Evolutionary conservation across 257 asterid genomes (phyloP).

Genomic region (Anisodus tanguticus): DNA sequence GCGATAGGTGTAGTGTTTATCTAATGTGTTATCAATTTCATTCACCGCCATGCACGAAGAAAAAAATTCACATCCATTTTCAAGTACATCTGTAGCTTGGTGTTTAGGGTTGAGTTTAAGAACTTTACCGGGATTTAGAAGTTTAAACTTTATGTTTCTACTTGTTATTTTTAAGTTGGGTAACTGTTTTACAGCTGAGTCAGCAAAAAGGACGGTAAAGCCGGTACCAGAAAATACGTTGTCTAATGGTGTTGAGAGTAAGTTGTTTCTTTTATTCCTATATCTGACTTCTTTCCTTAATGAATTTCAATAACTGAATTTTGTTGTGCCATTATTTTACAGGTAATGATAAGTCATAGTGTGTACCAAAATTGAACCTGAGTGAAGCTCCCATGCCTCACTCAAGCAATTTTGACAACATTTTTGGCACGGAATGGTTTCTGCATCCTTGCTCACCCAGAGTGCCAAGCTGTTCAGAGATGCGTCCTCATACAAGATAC

Average conservation of each 20-base stretch:
- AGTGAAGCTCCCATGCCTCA: neutral
- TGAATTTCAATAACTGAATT: conserved; percentile 20
- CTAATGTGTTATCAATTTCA: neutral
- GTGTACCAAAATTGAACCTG: neutral
- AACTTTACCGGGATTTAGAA: neutral
- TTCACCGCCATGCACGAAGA: neutral
- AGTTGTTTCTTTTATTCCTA: conserved; percentile 20
- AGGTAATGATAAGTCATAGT: conserved; percentile 56
- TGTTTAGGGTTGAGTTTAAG: neutral
- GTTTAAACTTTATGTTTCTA: neutral
- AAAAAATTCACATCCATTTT: neutral
- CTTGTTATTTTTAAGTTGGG: neutral
- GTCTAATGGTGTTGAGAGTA: conserved; percentile 50
- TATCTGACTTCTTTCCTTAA: conserved; percentile 18
- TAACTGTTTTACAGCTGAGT: conserved; percentile 54
- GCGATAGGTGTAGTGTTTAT: too few species aligned
- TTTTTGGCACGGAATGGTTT: neutral
- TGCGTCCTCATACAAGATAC: neutral
- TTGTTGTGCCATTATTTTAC: conserved; percentile 30
- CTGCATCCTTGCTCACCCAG: neutral
- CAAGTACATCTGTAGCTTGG: conserved; percentile 16
- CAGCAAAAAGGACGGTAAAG: conserved; percentile 48
- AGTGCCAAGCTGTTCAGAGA: neutral
- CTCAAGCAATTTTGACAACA: neutral
- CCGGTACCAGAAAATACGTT: conserved; percentile 48